These are phyloP conservation scores for Choanephora cucurbitarum DNA, from an alignment of 371 early-diverging fungal species.

Conservation along the genomic window DNA sequence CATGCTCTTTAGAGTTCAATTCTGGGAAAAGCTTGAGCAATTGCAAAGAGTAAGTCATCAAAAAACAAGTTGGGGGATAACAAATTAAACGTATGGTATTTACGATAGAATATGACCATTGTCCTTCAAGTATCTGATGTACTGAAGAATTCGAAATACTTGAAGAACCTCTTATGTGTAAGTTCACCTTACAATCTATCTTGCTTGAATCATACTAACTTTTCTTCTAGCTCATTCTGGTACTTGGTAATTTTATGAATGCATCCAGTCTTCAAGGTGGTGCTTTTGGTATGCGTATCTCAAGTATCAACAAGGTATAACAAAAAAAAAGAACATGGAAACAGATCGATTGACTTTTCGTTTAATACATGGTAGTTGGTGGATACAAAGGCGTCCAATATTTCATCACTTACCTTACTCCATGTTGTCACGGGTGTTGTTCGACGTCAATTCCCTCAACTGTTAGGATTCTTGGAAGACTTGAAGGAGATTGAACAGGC, in stretches of 20 bases:
- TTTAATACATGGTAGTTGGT: conserved; percentile 42
- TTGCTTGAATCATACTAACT: conserved; percentile 26
- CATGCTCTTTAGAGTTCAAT: conserved; percentile 51
- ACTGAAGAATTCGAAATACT: conserved; percentile 36
- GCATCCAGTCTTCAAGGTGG: conserved; percentile 53
- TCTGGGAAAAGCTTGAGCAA: conserved; percentile 51
- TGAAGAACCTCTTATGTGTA: conserved; percentile 50
- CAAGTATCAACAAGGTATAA: conserved; percentile 49
- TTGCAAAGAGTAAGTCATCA: conserved; percentile 31
- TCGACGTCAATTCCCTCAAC: conserved; percentile 51
- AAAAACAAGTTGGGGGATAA: conserved; percentile 25
- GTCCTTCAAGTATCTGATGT: conserved; percentile 47
- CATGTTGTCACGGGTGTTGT: conserved; percentile 43
- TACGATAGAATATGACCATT: conserved; percentile 50
- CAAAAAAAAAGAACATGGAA: not conserved
- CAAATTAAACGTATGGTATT: conserved; percentile 20
- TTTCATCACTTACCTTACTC: conserved; percentile 39
- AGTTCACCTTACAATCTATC: conserved; percentile 27
- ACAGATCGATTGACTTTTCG: not conserved
- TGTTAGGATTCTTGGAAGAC: conserved; percentile 34
- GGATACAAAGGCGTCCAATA: conserved; percentile 50
- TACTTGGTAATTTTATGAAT: conserved; percentile 63
- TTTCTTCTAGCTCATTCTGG: conserved; percentile 35
- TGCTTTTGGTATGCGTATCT: conserved; percentile 54
- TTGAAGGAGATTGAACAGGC: conserved; percentile 37